These are phyloP conservation scores for Clavariopsis aquatica DNA, from an alignment of 495 filamentous ascomycete species.

Conservation along the genomic window DNA sequence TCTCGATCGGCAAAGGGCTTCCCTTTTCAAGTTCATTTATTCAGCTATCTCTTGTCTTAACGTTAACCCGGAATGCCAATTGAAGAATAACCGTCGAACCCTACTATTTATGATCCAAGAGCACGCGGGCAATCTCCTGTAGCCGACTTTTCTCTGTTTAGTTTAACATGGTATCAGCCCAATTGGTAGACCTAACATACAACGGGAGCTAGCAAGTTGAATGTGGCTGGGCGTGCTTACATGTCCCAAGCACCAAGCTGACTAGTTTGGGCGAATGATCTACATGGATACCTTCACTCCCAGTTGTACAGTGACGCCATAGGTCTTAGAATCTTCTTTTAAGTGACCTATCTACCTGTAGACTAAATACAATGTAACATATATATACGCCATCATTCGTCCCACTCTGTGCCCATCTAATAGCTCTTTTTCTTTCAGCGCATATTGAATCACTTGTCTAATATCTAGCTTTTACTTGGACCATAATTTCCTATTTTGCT, in stretches of 20 bases:
- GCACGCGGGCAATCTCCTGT: too few relatives aligned
- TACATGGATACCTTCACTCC: neutral
- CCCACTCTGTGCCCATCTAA: too few relatives aligned
- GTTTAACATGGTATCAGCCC: neutral
- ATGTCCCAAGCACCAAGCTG: neutral
- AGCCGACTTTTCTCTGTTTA: too few relatives aligned
- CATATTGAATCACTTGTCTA: too few relatives aligned
- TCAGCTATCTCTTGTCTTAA: conserved; percentile 11
- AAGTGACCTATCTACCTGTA: neutral
- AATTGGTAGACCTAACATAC: too few relatives aligned
- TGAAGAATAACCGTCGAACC: too few relatives aligned
- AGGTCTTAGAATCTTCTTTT: neutral
- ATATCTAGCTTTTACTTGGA: too few relatives aligned
- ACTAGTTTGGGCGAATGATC: conserved; percentile 1
- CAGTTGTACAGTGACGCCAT: conserved; percentile 9
- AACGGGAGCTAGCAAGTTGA: neutral
- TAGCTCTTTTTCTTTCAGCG: too few relatives aligned
- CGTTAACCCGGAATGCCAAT: neutral
- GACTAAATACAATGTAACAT: neutral
- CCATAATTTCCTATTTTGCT: too few relatives aligned
- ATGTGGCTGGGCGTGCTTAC: neutral
- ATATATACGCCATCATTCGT: neutral
- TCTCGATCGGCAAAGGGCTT: conserved; percentile 21
- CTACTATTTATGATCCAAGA: too few relatives aligned
- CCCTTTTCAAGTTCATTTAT: neutral